Percentiles rank a stretch among this genome's conserved stretches.
Conservation (phyloP, 805 yeast genomes). For the Candida michaelii region DNA sequence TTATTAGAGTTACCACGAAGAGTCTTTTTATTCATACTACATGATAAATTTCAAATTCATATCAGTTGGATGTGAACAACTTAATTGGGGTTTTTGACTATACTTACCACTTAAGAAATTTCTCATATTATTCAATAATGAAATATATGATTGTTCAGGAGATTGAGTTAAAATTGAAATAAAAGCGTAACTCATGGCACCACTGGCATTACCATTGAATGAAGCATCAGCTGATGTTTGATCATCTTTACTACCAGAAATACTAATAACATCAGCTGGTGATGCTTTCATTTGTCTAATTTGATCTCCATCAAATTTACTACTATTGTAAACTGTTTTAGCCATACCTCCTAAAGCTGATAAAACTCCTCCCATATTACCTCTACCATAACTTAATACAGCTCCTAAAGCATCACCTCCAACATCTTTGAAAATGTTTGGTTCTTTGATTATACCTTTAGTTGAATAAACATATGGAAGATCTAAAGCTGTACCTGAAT, state of each 20-base stretch:
- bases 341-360: constrained; percentile 34
- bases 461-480: constrained; percentile 41
- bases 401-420: constrained; percentile 36
- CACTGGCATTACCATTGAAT: constrained; percentile 35
- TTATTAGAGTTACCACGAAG: no score
- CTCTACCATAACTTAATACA: constrained; percentile 29
- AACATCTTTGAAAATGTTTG: constrained; percentile 36
- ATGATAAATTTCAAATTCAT: constrained; percentile 36
- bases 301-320: constrained; percentile 20
- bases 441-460: constrained; percentile 41
- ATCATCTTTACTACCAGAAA: constrained; percentile 41
- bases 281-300: constrained; percentile 31
- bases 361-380: constrained; percentile 40
- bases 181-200: constrained; percentile 43
- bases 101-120: constrained; percentile 29
- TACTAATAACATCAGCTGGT: constrained; percentile 38
- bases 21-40: constrained; percentile 8
- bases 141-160: constrained; percentile 35
- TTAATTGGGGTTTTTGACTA: constrained; percentile 41
- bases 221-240: constrained; percentile 42
- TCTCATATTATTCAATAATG: constrained; percentile 39
- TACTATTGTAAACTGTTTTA: constrained; percentile 25
- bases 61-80: constrained; percentile 40
- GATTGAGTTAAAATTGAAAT: constrained; percentile 26
- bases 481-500: constrained; percentile 42